A percentile compares a stretch with the other conserved stretches of the same genome.
Evolutionary conservation across 768 basidiomycete species (phyloP).

Genomic region (Pisolithus microcarpus): DNA sequence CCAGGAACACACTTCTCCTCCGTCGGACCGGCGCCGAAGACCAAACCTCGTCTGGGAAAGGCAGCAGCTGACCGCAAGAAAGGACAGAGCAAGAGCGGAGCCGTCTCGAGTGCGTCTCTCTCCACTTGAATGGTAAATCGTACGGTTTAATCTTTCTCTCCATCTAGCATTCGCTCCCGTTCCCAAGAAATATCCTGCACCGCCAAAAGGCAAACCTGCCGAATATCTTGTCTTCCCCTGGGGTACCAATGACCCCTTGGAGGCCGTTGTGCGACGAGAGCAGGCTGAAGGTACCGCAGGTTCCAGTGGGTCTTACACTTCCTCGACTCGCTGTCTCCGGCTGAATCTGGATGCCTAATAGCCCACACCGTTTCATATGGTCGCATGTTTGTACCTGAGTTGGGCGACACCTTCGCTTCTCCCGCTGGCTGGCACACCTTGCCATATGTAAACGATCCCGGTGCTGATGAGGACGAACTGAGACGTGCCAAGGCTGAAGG

Average conservation of each 20-base stretch:
- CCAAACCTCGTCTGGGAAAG: slow-evolving; percentile 12
- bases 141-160: neutral
- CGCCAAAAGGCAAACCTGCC: slow-evolving; percentile 26
- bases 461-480: slow-evolving; percentile 12
- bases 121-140: too few species aligned
- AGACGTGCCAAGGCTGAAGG: slow-evolving; percentile 6
- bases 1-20: slow-evolving; percentile 15
- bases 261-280: slow-evolving; percentile 30
- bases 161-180: slow-evolving; percentile 3
- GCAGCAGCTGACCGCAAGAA: slow-evolving; percentile 6
- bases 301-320: slow-evolving; percentile 1
- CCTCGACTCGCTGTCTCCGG: neutral
- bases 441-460: slow-evolving; percentile 64
- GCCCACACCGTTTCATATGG: slow-evolving; percentile 17
- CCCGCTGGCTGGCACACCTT: slow-evolving; percentile 91
- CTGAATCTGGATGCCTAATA: neutral
- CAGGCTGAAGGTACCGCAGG: slow-evolving; percentile 9
- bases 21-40: neutral
- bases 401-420: slow-evolving; percentile 70
- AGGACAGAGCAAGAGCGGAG: slow-evolving; percentile 6
- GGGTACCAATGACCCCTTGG: slow-evolving; percentile 80
- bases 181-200: slow-evolving; percentile 7
- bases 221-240: slow-evolving; percentile 68
- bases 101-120: too few species aligned
- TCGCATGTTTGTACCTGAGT: slow-evolving; percentile 45